Evolutionary conservation across 371 early-diverging fungal species (phyloP).

Genomic region (Zancudomyces culisetae): DNA sequence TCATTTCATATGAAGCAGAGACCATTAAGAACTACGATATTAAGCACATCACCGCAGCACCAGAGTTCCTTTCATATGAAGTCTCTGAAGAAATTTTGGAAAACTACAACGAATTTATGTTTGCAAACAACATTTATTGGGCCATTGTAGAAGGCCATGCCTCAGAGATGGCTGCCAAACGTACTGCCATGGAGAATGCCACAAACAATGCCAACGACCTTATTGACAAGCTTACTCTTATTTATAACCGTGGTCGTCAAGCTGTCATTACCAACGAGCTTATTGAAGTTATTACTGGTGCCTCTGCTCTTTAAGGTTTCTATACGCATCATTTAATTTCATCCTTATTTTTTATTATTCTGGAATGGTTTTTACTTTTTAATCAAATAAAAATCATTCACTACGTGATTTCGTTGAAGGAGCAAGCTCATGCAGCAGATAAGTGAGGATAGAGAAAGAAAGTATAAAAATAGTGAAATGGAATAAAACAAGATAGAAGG

Average conservation of each 20-base stretch:
- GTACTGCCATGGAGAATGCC: constrained; percentile 98
- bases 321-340: too few species aligned
- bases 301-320: constrained; percentile 70
- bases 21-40: constrained; percentile 35
- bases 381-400: too few species aligned
- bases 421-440: too few species aligned
- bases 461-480: too few species aligned
- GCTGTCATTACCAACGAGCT: constrained; percentile 94
- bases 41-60: constrained; percentile 54
- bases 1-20: constrained; percentile 79
- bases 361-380: too few species aligned
- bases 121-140: constrained; percentile 87
- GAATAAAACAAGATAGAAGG: too few species aligned
- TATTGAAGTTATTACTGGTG: constrained; percentile 86
- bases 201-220: constrained; percentile 92
- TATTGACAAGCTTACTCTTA: constrained; percentile 35
- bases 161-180: constrained; percentile 90
- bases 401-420: too few species aligned
- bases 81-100: constrained; percentile 68
- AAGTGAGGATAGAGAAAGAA: too few species aligned
- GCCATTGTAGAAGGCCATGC: constrained; percentile 92
- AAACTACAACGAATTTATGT: constrained; percentile 80
- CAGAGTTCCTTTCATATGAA: constrained; percentile 82
- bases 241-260: constrained; percentile 90
- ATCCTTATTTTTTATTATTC: too few species aligned